Evolutionary conservation across 2,329 filamentous ascomycete genomes (phyloP).

Genomic region (Albophoma yamanashiensis): DNA sequence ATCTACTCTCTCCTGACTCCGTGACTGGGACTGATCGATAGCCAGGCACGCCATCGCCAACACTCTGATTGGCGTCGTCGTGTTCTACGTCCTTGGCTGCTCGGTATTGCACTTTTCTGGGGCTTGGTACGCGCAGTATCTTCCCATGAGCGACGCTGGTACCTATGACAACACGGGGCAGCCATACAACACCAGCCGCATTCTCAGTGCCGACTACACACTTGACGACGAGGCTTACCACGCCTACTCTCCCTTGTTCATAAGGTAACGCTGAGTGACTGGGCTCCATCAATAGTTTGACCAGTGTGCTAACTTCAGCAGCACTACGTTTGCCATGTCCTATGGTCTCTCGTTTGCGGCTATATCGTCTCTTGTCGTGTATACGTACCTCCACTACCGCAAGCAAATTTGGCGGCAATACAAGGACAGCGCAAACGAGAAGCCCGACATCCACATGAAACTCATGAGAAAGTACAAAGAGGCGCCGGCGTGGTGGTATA

Average conservation of each 20-base stretch:
- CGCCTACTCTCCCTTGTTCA: slow-evolving; percentile 56
- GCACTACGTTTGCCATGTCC: slow-evolving; percentile 58
- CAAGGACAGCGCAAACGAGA: slow-evolving; percentile 45
- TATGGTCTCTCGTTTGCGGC: slow-evolving; percentile 66
- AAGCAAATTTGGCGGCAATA: slow-evolving; percentile 55
- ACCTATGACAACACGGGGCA: slow-evolving; percentile 63
- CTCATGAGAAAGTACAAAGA: slow-evolving; percentile 53
- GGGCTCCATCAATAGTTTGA: neutral
- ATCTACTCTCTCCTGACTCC: neutral
- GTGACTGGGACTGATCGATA: neutral
- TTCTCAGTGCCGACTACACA: slow-evolving; percentile 51
- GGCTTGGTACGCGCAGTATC: slow-evolving; percentile 51
- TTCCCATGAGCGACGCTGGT: slow-evolving; percentile 59
- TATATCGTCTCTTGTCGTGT: slow-evolving; percentile 57
- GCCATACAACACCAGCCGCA: slow-evolving; percentile 51
- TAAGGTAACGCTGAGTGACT: slow-evolving; percentile 29
- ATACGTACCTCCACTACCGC: slow-evolving; percentile 57
- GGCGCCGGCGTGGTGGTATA: slow-evolving; percentile 55
- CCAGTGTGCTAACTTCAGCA: slow-evolving; percentile 14
- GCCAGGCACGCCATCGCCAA: slow-evolving; percentile 60
- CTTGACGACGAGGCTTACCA: slow-evolving; percentile 55
- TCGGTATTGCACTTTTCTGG: slow-evolving; percentile 54
- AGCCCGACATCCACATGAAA: slow-evolving; percentile 54
- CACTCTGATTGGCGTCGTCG: slow-evolving; percentile 54
- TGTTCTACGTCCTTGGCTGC: slow-evolving; percentile 53